Evolutionary conservation across 1,284 basidiomycete species (phyloP).

Genomic region (Rhizoctonia solani): DNA sequence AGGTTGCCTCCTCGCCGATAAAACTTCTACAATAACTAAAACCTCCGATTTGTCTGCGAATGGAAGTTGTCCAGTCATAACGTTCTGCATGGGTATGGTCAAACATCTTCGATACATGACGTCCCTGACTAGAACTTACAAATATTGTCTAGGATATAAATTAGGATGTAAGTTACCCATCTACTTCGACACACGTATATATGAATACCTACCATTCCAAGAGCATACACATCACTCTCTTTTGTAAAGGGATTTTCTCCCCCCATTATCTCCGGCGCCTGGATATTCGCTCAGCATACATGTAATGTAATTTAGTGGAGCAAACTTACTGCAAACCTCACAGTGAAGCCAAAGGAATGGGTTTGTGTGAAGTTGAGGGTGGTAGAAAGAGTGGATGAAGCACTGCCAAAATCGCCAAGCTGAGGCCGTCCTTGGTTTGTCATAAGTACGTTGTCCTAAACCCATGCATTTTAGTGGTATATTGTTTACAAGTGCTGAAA

Average conservation of each 20-base stretch:
- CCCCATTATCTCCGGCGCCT: slow-evolving; percentile 2
- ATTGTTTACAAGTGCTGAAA: background rate
- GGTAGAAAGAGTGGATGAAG: background rate
- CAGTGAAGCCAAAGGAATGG: background rate
- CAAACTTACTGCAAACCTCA: background rate
- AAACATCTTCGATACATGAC: background rate
- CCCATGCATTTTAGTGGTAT: background rate
- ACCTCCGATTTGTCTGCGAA: background rate
- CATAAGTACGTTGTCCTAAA: background rate
- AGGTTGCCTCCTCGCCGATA: background rate
- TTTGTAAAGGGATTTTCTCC: background rate
- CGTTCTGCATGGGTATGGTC: background rate
- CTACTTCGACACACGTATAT: background rate
- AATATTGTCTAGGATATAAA: background rate
- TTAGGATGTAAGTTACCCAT: background rate
- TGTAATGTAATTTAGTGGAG: background rate
- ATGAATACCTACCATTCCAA: slow-evolving; percentile 20
- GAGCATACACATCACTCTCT: background rate
- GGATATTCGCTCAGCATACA: background rate
- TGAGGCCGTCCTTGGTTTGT: background rate
- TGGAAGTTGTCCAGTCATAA: background rate
- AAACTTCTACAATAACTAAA: background rate
- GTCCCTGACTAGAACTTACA: background rate
- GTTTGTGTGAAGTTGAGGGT: background rate
- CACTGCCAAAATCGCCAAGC: background rate